Percentiles rank a stretch among this genome's conserved stretches.
Evolutionary conservation across 2,329 filamentous ascomycete species (phyloP).

Genomic region (Colletotrichum spaethianum): DNA sequence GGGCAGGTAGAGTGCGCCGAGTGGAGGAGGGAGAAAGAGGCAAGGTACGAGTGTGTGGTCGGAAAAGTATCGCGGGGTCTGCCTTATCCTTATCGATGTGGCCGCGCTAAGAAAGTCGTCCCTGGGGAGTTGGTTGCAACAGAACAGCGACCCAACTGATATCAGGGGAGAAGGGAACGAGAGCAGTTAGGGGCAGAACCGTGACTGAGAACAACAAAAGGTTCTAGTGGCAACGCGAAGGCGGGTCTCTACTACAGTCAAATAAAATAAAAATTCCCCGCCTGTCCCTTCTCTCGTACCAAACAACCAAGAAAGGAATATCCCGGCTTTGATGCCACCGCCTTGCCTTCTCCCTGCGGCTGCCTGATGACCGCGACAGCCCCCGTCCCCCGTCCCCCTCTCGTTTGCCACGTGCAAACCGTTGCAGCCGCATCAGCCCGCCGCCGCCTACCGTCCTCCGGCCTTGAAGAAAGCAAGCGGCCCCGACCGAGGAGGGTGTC

Average conservation of each 20-base stretch:
- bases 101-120: background rate
- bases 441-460: background rate
- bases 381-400: background rate
- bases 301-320: constrained; percentile 22
- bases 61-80: background rate
- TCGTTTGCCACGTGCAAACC: background rate
- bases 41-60: background rate
- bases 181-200: background rate
- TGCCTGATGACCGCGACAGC: background rate
- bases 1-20: background rate
- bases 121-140: background rate
- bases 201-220: background rate
- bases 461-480: background rate
- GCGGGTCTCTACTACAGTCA: background rate
- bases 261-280: background rate
- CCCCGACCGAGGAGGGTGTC: background rate
- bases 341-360: background rate
- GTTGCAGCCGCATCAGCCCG: background rate
- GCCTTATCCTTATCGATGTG: background rate
- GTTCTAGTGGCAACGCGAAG: background rate
- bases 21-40: background rate
- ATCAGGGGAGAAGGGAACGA: background rate
- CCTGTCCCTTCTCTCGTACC: background rate
- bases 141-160: background rate
- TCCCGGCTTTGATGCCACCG: constrained; percentile 34